Conservation (phyloP, 768 basidiomycete genomes). For the Russula sp. region DNA sequence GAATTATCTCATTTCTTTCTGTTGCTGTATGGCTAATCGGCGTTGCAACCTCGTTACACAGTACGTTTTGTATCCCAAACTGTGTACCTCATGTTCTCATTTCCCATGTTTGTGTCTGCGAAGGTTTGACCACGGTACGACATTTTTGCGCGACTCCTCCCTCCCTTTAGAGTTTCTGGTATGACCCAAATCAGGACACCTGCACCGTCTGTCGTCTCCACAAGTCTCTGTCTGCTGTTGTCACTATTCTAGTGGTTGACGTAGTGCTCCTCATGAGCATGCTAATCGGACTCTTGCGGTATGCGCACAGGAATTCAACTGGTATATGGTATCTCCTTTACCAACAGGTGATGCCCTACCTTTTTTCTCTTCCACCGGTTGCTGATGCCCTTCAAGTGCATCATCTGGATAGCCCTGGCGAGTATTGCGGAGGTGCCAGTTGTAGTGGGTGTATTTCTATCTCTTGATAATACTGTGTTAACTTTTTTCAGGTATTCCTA, state of each 20-base stretch:
- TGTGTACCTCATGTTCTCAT: background rate
- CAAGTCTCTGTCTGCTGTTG: background rate
- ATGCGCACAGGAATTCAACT: background rate
- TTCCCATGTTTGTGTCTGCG: background rate
- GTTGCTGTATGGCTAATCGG: background rate
- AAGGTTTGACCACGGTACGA: background rate
- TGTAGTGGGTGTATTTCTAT: background rate
- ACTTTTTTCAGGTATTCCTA: conserved; percentile 5
- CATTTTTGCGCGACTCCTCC: background rate
- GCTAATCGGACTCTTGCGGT: background rate
- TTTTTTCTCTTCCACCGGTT: background rate
- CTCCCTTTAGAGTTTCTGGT: background rate
- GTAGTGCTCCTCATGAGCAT: background rate
- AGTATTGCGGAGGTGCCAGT: background rate
- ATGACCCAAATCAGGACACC: background rate
- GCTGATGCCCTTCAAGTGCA: background rate
- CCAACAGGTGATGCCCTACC: background rate
- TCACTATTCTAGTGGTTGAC: background rate
- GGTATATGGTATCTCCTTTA: conserved; percentile 3
- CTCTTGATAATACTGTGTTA: background rate
- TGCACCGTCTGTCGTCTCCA: background rate
- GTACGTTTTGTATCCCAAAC: background rate
- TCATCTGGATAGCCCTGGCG: background rate
- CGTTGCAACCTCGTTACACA: background rate
- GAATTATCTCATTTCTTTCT: background rate